phyloP scores from a whole-genome alignment of 108 stramenopile genomes.

The Skeletonema tropicum region DNA sequence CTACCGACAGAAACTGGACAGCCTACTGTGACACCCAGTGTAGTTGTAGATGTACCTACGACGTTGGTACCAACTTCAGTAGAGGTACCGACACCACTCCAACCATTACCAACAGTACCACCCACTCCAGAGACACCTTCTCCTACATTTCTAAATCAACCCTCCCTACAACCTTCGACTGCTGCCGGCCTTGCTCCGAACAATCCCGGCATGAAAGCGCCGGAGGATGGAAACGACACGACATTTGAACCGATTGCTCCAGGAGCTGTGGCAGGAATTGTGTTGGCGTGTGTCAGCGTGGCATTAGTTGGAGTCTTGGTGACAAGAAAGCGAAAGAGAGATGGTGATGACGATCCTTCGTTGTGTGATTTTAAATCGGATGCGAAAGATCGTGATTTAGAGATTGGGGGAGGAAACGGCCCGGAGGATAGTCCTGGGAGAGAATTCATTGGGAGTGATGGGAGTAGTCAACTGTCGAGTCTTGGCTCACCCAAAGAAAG shows the following conservation, averaged over 20 bases:
- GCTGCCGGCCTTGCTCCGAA: neutral
- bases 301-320: constrained; percentile 1
- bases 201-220: neutral
- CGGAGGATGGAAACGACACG: neutral
- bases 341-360: constrained; percentile 11
- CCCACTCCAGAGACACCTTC: neutral
- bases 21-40: neutral
- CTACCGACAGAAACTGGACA: constrained; percentile 6
- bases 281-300: constrained; percentile 23
- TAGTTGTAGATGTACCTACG: neutral
- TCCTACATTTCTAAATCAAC: neutral
- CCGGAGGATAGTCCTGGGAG: neutral
- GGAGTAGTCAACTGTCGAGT: neutral
- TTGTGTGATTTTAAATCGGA: constrained; percentile 10
- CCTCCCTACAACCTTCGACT: neutral
- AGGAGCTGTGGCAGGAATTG: constrained; percentile 40
- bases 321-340: constrained; percentile 15
- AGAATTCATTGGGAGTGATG: neutral
- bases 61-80: neutral
- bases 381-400: constrained; percentile 18
- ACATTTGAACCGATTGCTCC: constrained; percentile 27
- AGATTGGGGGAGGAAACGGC: neutral
- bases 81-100: constrained; percentile 1
- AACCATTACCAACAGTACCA: constrained; percentile 2
- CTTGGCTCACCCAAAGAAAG: neutral